Evolutionary conservation across 106 monocot species (phyloP).

Genomic region (Dendrobium officinale): DNA sequence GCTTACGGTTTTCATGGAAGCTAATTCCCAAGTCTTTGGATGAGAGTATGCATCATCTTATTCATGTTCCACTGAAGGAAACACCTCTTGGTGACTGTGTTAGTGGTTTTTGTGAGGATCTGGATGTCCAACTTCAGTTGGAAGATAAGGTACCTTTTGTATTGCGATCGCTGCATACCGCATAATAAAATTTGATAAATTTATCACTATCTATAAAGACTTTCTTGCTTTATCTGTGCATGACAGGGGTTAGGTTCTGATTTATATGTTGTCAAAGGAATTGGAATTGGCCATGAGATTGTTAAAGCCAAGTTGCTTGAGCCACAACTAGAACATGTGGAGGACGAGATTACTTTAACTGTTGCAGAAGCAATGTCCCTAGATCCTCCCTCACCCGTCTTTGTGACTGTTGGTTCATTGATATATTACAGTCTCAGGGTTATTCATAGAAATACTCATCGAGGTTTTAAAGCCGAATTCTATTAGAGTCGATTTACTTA

Average conservation of each 20-base stretch:
- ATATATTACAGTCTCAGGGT: slow-evolving; percentile 69
- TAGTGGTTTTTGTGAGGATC: slow-evolving; percentile 79
- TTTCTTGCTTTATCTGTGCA: slow-evolving; percentile 4
- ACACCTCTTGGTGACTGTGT: slow-evolving; percentile 82
- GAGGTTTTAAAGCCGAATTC: slow-evolving; percentile 37
- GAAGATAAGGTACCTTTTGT: slow-evolving; percentile 63
- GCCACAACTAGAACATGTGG: slow-evolving; percentile 63
- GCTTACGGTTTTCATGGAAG: slow-evolving; percentile 72
- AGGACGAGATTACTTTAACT: slow-evolving; percentile 69
- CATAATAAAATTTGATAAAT: not conserved
- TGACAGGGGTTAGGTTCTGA: slow-evolving; percentile 82
- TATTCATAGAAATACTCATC: slow-evolving; percentile 57
- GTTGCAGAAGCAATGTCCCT: slow-evolving; percentile 97
- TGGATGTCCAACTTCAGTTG: slow-evolving; percentile 69
- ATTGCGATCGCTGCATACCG: slow-evolving; percentile 2
- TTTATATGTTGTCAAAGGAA: slow-evolving; percentile 83
- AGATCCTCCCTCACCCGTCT: slow-evolving; percentile 87
- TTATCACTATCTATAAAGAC: not conserved
- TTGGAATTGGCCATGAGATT: slow-evolving; percentile 89
- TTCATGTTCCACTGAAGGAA: slow-evolving; percentile 88
- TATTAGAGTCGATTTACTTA: not conserved
- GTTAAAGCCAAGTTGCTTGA: slow-evolving; percentile 61
- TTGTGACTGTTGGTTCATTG: slow-evolving; percentile 57
- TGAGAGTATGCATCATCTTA: slow-evolving; percentile 43
- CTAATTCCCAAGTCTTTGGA: slow-evolving; percentile 56